A percentile compares a stretch with the other conserved stretches of the same genome.
phyloP scores from a whole-genome alignment of 805 yeast genomes.

The Debaryomyces hansenii region DNA sequence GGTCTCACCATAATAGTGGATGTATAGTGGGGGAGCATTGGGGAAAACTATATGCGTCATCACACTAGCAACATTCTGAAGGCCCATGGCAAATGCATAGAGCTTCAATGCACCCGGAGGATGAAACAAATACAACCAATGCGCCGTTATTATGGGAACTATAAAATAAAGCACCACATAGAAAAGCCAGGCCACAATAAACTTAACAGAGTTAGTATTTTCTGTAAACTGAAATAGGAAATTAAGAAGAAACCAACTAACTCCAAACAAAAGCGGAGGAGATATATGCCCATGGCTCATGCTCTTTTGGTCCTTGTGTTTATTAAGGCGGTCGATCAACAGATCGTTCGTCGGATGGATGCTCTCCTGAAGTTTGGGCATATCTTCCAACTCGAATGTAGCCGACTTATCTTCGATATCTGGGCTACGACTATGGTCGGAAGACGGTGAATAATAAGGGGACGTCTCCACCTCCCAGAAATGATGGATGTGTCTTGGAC shows the following conservation, averaged over 20 bases:
- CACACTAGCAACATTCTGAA: slow-evolving; percentile 61
- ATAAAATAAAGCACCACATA: slow-evolving; percentile 63
- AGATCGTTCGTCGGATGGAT: background rate
- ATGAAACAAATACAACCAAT: slow-evolving; percentile 65
- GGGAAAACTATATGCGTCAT: slow-evolving; percentile 63
- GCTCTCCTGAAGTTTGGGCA: background rate
- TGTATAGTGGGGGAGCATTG: slow-evolving; percentile 76
- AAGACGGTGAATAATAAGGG: background rate
- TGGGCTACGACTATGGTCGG: background rate
- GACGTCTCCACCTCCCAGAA: background rate
- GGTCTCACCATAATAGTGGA: slow-evolving; percentile 59
- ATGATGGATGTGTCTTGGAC: background rate
- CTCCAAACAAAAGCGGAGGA: slow-evolving; percentile 41
- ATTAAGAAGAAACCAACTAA: slow-evolving; percentile 52
- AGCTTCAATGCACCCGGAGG: slow-evolving; percentile 60
- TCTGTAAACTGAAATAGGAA: slow-evolving; percentile 40
- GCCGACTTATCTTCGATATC: background rate
- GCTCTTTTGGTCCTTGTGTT: slow-evolving; percentile 15
- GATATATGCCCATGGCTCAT: slow-evolving; percentile 15
- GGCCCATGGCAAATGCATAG: slow-evolving; percentile 56
- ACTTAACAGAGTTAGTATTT: slow-evolving; percentile 46
- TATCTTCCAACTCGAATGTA: background rate
- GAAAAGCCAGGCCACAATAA: slow-evolving; percentile 59
- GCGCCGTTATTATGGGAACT: slow-evolving; percentile 60
- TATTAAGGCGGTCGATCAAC: background rate